phyloP scores from a whole-genome alignment of 2,329 filamentous ascomycete species.

The Phaeosphaeria sp. region DNA sequence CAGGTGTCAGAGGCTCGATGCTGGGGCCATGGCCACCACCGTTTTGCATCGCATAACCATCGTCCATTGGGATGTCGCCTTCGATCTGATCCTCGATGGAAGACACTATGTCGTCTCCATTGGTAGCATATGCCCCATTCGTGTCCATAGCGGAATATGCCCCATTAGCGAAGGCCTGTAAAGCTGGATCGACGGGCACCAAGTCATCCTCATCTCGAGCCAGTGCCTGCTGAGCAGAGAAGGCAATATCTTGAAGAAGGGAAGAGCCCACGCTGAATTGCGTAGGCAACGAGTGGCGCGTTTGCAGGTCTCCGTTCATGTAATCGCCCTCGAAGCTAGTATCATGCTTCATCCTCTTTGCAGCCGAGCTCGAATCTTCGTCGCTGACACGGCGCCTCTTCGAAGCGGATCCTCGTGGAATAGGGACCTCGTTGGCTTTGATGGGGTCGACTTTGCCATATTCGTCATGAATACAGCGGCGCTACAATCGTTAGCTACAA shows the following conservation, averaged over 20 bases:
- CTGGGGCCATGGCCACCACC: constrained; percentile 23
- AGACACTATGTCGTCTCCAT: constrained; percentile 38
- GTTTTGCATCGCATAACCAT: constrained; percentile 15
- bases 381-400: constrained; percentile 58
- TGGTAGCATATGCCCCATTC: constrained; percentile 19
- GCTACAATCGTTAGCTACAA: constrained; percentile 51
- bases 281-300: constrained; percentile 30
- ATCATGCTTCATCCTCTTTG: constrained; percentile 39
- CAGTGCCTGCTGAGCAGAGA: constrained; percentile 37
- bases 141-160: constrained; percentile 22
- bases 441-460: constrained; percentile 68
- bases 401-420: constrained; percentile 64
- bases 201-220: constrained; percentile 29
- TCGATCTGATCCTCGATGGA: constrained; percentile 40
- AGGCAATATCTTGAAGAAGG: constrained; percentile 34
- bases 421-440: constrained; percentile 67
- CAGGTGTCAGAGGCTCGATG: constrained; percentile 37
- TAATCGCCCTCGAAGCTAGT: constrained; percentile 31
- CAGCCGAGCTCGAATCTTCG: constrained; percentile 25
- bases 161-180: constrained; percentile 29
- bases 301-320: constrained; percentile 28
- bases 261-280: constrained; percentile 28
- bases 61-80: constrained; percentile 19
- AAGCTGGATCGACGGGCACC: constrained; percentile 38
- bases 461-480: constrained; percentile 71